Base-by-base conservation (phyloP, 768 basidiomycete genomes). In the Boletus edulis region DNA sequence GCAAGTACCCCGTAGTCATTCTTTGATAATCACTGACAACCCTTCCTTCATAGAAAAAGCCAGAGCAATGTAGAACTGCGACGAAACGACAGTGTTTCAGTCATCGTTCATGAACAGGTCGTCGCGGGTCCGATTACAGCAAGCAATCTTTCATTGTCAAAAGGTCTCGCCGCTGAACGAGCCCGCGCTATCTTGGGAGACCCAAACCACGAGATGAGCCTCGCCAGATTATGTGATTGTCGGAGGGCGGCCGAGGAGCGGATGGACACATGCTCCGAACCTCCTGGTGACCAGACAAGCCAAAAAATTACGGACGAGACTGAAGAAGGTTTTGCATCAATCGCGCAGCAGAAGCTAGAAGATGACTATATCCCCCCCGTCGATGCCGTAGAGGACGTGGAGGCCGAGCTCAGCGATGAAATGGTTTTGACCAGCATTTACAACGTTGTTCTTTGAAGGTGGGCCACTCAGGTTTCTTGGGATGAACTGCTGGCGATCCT, bases 111-210 rank as follows among this genome's bases (percentile, higher is more conserved):
- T 59, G 85, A 75, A 13, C 63, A 63, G 7, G 68, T 74, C 7
- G 69, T 91, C 31, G 79, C 75, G 3, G 86, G 85, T 0, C 88
- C 89, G 3, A 75, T 90, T 32, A 72, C 81, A 12, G 82, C 83
- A 11, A 60, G 73, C 7, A 89, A 82, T 56, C 69, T 76, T 35
- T 75, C 77, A 2, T 74, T 88, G n/a, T 84, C 87, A 4, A 88
- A 84, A 63, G 84, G 83, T 29, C 76, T 84, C 43, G 87, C 84
- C 2, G 79, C 88, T 2, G 86, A 88, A 65, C 73, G 78, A 24
- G 86, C 87, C 0, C 69, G 82, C 39, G 64, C 72, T n/a, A 67
- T 81, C 31, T 72, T 91, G 54, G 74, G 71, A 51, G 80, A 86
- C 54, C 55, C 72, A 2, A 62, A 61, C 18, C 79, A 78, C 24